phyloP scores from a whole-genome alignment of 164 flowering plant genomes.

The Protea cynaroides region DNA sequence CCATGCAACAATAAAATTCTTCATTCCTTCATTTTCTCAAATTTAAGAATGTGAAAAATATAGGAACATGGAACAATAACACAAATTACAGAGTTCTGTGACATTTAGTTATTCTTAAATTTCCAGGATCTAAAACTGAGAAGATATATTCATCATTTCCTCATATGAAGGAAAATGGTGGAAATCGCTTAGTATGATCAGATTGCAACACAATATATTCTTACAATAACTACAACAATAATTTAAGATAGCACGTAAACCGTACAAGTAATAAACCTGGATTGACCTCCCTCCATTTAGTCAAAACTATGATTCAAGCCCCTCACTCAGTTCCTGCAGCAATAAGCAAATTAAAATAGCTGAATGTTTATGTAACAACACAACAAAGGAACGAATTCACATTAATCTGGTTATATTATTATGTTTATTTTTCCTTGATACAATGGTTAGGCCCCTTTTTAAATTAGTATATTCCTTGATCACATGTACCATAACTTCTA shows the following conservation, averaged over 20 bases:
- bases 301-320: background rate
- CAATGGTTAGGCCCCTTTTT: background rate
- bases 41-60: too few species aligned
- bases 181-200: background rate
- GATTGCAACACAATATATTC: background rate
- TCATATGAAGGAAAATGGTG: background rate
- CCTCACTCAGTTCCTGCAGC: background rate
- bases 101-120: background rate
- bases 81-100: background rate
- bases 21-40: too few species aligned
- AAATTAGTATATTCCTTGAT: background rate
- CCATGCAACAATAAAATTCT: too few species aligned
- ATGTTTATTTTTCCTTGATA: too few species aligned
- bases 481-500: background rate
- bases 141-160: background rate
- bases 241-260: background rate
- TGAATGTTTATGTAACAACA: background rate
- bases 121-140: background rate
- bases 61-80: background rate
- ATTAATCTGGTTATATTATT: too few species aligned
- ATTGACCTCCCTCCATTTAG: constrained; percentile 2
- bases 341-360: background rate
- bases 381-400: background rate
- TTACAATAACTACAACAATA: background rate
- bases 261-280: background rate